Base-by-base conservation (phyloP, 2,329 filamentous ascomycete species). In the Pseudogymnoascus sp. region DNA sequence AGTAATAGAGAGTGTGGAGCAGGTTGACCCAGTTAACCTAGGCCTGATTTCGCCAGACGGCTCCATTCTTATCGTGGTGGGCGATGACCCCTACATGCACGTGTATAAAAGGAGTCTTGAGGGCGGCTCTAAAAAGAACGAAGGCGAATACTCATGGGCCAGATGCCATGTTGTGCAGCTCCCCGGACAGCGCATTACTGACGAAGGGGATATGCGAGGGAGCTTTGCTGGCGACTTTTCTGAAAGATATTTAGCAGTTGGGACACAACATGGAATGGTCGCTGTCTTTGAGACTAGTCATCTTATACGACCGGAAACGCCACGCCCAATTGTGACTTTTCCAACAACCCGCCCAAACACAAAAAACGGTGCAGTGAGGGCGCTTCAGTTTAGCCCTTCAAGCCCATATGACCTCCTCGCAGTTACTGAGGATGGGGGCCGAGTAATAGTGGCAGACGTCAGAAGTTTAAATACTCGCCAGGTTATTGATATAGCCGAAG, bases 41-140 rank as follows among this genome's bases (percentile, higher is more conserved):
- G 91, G 93, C 35, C 85, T 93, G n/a, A 87, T 99, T 62, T 97
- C 93, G 6, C 95, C 93, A 0, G 89, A 97, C 73, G 93, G 93
- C 0, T 83, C 82, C 19, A 77, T 93, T 10, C 80, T 97, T 19
- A 83, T 93, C 5, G 90, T 92, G 1, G 90, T 97, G 47, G 90
- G 93, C 42, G 95, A 99, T 72, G 89, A 93, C 70, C 88, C 91
- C 0, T 90, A 86, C 67, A 85, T 93, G 19, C 97, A 95, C 75
- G 87, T 97, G 67, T 95, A 96, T 74, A 79, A 84, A 67, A 80
- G 87, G 67, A 68, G 65, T 42, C 33, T 21, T 17, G 68, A 68
- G 21, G 23, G 59, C 19, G 33, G 61, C 11, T 42, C 26, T 67
- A 64, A 71, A 73, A 28, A 47, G 60, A 28, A 33, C 64, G 64